Percentiles rank a stretch among this genome's conserved stretches.
Evolutionary conservation across 2,329 filamentous ascomycete species (phyloP).

Genomic region (Aspergillus awamori): DNA sequence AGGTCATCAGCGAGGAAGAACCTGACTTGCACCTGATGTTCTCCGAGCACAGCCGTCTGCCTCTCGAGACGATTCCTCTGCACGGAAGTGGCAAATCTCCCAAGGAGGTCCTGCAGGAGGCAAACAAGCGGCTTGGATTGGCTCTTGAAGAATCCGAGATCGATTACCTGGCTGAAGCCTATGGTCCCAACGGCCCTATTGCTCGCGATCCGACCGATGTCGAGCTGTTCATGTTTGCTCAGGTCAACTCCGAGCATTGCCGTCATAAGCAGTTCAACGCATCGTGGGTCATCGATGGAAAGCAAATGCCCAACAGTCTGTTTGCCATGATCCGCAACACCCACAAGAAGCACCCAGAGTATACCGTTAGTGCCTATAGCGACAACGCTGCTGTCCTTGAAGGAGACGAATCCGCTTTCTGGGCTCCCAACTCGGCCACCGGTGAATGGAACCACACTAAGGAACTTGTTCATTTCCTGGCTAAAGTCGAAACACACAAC

Average conservation of each 20-base stretch:
- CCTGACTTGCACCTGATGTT: conserved; percentile 80
- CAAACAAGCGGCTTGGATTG: conserved; percentile 81
- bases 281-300: conserved; percentile 89
- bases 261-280: conserved; percentile 93
- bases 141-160: conserved; percentile 88
- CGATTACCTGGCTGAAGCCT: conserved; percentile 87
- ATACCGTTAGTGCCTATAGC: conserved; percentile 93
- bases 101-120: conserved; percentile 72
- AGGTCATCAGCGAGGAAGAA: conserved; percentile 68
- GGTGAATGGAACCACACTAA: conserved; percentile 86
- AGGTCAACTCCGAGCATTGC: conserved; percentile 97
- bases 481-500: conserved; percentile 98
- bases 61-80: conserved; percentile 76
- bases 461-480: conserved; percentile 82
- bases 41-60: conserved; percentile 64
- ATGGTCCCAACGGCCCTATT: conserved; percentile 63
- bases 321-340: conserved; percentile 98
- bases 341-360: conserved; percentile 73
- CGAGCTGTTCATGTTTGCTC: conserved; percentile 98
- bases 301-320: conserved; percentile 74
- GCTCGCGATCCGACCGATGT: conserved; percentile 76
- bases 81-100: conserved; percentile 67
- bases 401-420: conserved; percentile 72
- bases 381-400: conserved; percentile 95
- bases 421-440: conserved; percentile 84